A percentile compares a stretch with the other conserved stretches of the same genome.
Evolutionary conservation across 352 stramenopile species (phyloP).

Genomic region (Phytophthora quininea): DNA sequence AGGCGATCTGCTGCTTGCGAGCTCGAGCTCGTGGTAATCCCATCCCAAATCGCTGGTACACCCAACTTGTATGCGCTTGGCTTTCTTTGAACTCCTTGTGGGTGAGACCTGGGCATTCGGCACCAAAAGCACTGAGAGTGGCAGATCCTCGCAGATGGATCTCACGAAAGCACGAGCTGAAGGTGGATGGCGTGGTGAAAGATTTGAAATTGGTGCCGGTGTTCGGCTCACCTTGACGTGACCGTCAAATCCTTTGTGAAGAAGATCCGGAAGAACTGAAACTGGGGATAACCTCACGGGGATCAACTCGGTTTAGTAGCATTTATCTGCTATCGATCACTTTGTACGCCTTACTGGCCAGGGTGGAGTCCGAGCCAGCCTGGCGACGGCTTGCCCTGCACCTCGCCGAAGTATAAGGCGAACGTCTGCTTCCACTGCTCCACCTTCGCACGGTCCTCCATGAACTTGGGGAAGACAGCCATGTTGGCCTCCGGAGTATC

Average conservation of each 20-base stretch:
- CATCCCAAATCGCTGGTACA: background rate
- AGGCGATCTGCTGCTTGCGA: too few relatives aligned
- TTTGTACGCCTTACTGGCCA: slow-evolving; percentile 23
- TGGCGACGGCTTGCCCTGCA: slow-evolving; percentile 45
- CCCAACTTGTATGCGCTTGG: background rate
- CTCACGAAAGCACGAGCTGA: slow-evolving; percentile 1
- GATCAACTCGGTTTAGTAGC: too few relatives aligned
- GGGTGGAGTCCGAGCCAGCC: slow-evolving; percentile 52
- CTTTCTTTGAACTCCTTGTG: background rate
- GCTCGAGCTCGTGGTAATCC: background rate
- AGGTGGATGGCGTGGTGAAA: background rate
- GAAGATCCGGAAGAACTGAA: background rate
- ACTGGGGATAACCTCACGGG: background rate
- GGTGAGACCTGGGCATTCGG: background rate
- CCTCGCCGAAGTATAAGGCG: slow-evolving; percentile 59
- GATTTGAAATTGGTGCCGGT: slow-evolving; percentile 13
- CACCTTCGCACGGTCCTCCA: slow-evolving; percentile 52
- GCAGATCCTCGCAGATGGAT: slow-evolving; percentile 6
- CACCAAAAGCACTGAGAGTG: background rate
- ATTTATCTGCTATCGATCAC: too few relatives aligned
- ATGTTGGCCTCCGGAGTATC: slow-evolving; percentile 42
- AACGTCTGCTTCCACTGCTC: slow-evolving; percentile 55
- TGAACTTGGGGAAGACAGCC: slow-evolving; percentile 43
- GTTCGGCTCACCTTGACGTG: background rate
- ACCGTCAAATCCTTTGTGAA: background rate